Conservation (phyloP, 2,329 filamentous ascomycete genomes). For the Exophiala sp. region DNA sequence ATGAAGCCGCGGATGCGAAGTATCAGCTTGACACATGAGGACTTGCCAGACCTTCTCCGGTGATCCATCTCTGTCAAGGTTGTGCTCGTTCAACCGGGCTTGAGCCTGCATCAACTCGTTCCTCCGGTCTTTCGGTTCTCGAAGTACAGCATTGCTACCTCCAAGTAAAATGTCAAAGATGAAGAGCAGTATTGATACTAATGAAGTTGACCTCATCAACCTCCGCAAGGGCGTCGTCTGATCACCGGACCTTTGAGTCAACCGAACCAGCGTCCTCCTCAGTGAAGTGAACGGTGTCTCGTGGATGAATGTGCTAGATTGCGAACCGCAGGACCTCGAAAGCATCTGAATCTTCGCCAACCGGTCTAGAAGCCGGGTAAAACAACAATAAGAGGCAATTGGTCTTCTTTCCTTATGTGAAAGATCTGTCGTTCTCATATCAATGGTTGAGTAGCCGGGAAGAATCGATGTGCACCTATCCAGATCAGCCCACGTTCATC, state of each 20-base stretch:
- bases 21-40: slow-evolving; percentile 13
- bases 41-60: slow-evolving; percentile 10
- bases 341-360: slow-evolving; percentile 7
- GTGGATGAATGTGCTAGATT: slow-evolving; percentile 2
- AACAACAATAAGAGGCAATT: background rate
- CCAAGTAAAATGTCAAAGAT: slow-evolving; percentile 11
- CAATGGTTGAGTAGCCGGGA: slow-evolving; percentile 14
- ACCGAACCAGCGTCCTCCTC: slow-evolving; percentile 2
- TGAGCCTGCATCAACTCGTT: slow-evolving; percentile 5
- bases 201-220: slow-evolving; percentile 5
- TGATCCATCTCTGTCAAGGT: slow-evolving; percentile 11
- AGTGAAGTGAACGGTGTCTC: slow-evolving; percentile 7
- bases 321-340: background rate
- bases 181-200: slow-evolving; percentile 7
- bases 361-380: slow-evolving; percentile 7
- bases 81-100: slow-evolving; percentile 4
- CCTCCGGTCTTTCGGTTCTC: background rate
- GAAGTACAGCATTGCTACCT: background rate
- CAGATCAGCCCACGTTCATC: background rate
- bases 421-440: slow-evolving; percentile 4
- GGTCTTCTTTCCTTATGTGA: background rate
- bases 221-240: slow-evolving; percentile 1
- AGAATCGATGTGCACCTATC: slow-evolving; percentile 11
- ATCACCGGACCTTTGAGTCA: background rate
- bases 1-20: slow-evolving; percentile 8